Percentiles rank a stretch among this genome's conserved stretches.
These are phyloP conservation scores for Metschnikowia gruessii DNA, from an alignment of 805 yeast species.

Conservation along the genomic window DNA sequence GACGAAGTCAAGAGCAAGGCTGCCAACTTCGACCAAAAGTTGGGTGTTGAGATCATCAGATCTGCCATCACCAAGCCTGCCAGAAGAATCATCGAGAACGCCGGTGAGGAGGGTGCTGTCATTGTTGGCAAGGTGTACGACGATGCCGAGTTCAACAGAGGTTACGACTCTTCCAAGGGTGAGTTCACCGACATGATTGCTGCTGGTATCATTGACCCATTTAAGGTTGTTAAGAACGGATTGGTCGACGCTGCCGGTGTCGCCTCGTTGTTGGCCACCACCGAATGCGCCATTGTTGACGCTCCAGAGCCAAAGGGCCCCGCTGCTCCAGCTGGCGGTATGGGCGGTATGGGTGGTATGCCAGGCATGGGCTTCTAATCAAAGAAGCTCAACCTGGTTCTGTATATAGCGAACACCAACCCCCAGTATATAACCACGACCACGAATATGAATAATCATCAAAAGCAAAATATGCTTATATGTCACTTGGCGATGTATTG, in stretches of 20 bases:
- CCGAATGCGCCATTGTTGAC: slow-evolving; percentile 97
- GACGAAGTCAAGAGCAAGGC: slow-evolving; percentile 64
- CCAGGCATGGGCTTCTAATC: slow-evolving; percentile 33
- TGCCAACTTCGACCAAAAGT: slow-evolving; percentile 87
- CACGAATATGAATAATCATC: not conserved
- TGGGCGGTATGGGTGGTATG: slow-evolving; percentile 32
- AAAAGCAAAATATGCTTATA: too few species aligned
- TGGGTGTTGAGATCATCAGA: slow-evolving; percentile 91
- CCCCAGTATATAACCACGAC: slow-evolving; percentile 1
- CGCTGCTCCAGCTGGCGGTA: slow-evolving; percentile 50
- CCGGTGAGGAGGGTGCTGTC: slow-evolving; percentile 97
- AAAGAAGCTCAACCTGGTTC: slow-evolving; percentile 1
- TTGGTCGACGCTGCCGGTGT: slow-evolving; percentile 96
- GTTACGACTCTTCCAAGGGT: slow-evolving; percentile 90
- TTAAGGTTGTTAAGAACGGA: slow-evolving; percentile 96
- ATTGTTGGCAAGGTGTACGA: slow-evolving; percentile 85
- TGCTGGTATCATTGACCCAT: slow-evolving; percentile 97
- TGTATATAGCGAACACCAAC: slow-evolving; percentile 11
- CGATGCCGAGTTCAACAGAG: slow-evolving; percentile 72
- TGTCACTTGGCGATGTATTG: too few species aligned
- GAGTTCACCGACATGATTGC: slow-evolving; percentile 94
- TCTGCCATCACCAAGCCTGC: slow-evolving; percentile 95
- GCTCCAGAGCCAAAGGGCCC: slow-evolving; percentile 78
- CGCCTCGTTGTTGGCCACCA: slow-evolving; percentile 93
- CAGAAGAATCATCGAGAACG: slow-evolving; percentile 90